These are phyloP conservation scores for Fraxinus paxiana DNA, from an alignment of 305 asterid species.

Conservation along the genomic window DNA sequence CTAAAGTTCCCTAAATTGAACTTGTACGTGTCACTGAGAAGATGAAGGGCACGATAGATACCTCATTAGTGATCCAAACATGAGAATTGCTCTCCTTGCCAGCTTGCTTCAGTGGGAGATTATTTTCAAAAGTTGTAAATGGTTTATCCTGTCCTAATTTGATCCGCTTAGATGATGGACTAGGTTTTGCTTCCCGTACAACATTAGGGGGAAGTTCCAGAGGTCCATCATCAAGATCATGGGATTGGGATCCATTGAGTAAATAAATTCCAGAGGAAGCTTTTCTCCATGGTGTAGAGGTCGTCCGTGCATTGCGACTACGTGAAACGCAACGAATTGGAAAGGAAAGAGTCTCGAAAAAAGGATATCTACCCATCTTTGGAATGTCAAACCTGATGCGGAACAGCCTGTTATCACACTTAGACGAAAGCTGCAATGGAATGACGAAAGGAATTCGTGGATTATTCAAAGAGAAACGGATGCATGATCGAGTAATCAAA, in stretches of 20 bases:
- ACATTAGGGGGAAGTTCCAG: slow-evolving; percentile 50
- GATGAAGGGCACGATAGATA: slow-evolving; percentile 24
- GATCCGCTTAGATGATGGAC: slow-evolving; percentile 78
- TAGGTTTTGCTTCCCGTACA: slow-evolving; percentile 77
- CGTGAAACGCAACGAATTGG: slow-evolving; percentile 84
- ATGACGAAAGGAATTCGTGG: slow-evolving; percentile 16
- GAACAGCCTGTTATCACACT: slow-evolving; percentile 80
- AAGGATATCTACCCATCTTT: slow-evolving; percentile 52
- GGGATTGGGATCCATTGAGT: slow-evolving; percentile 47
- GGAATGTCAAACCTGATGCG: slow-evolving; percentile 59
- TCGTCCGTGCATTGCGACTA: slow-evolving; percentile 43
- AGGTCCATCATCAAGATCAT: slow-evolving; percentile 52
- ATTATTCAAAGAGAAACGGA: slow-evolving; percentile 2
- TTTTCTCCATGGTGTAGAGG: slow-evolving; percentile 47
- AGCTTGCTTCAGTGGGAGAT: slow-evolving; percentile 32
- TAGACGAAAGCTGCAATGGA: slow-evolving; percentile 73
- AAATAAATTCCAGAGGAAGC: slow-evolving; percentile 41
- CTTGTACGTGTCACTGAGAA: not conserved
- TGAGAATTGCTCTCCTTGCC: slow-evolving; percentile 40
- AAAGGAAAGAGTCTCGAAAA: slow-evolving; percentile 49
- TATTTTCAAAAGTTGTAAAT: slow-evolving; percentile 32
- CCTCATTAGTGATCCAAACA: slow-evolving; percentile 50
- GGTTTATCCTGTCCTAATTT: slow-evolving; percentile 67
- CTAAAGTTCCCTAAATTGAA: not conserved
- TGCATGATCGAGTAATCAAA: slow-evolving; percentile 4